phyloP scores from a whole-genome alignment of 106 monocot species.

The Dioscorea zingiberensis region DNA sequence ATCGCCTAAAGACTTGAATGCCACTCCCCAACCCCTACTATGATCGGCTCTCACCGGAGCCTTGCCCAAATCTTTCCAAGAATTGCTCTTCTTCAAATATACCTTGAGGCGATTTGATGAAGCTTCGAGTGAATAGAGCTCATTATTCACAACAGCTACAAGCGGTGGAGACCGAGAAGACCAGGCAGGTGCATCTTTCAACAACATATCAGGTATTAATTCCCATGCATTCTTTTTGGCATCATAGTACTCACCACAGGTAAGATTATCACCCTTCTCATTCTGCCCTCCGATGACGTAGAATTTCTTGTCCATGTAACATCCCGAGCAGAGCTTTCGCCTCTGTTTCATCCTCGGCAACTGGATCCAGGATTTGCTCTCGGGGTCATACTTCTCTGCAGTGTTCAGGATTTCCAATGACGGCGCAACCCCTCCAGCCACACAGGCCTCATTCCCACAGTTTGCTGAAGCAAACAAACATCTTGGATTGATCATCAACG shows the following conservation, averaged over 20 bases:
- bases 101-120: slow-evolving; percentile 28
- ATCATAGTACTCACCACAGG: slow-evolving; percentile 29
- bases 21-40: slow-evolving; percentile 42
- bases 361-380: slow-evolving; percentile 11
- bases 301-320: slow-evolving; percentile 33
- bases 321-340: slow-evolving; percentile 32
- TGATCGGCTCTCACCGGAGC: slow-evolving; percentile 35
- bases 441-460: slow-evolving; percentile 26
- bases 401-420: slow-evolving; percentile 16
- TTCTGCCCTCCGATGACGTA: slow-evolving; percentile 34
- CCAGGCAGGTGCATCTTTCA: slow-evolving; percentile 15
- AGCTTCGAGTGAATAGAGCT: slow-evolving; percentile 35
- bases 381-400: slow-evolving; percentile 28
- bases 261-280: slow-evolving; percentile 25
- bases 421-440: slow-evolving; percentile 22
- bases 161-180: slow-evolving; percentile 36
- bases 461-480: slow-evolving; percentile 33
- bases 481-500: slow-evolving; percentile 19
- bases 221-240: slow-evolving; percentile 15
- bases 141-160: slow-evolving; percentile 26
- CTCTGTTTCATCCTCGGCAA: slow-evolving; percentile 18
- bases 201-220: slow-evolving; percentile 21
- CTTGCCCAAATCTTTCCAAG: slow-evolving; percentile 25
- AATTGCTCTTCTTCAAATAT: slow-evolving; percentile 30
- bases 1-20: slow-evolving; percentile 34